Evolutionary conservation across 306 rosid species (phyloP), one percentile per base, ranked within the genome.

Genomic region (Albizia julibrissin): DNA sequence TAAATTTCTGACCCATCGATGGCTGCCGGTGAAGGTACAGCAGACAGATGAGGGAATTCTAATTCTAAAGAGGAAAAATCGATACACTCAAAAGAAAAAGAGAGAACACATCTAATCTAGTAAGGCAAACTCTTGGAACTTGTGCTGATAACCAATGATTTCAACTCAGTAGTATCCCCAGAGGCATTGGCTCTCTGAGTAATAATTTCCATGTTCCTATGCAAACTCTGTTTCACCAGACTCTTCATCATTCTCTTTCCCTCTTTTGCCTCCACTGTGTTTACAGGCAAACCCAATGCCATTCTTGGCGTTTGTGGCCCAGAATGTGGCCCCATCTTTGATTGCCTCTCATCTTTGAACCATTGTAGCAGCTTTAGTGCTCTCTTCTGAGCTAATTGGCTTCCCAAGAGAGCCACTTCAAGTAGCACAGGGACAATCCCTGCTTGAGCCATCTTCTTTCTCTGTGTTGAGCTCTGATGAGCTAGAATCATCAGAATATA

Each of bases 61-160:
- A 75, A 61, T 29, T 19, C 15, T 58, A 58, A 58, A 50, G 58
- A 68, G 50, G 31, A 29, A 76, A 49, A 69, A 43, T n/a, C 46
- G 33, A 59, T 24, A 0, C 18, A 26, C 67, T 26, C 33, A 12
- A 27, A 61, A 61, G 0, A 61, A 33, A 67, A 31, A 6, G 34
- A 39, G 88, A 72, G 3, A 74, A 74, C 13, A 0, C 3, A 9
- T 52, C 81, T 85, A 94, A 9, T 52, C 81, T 85, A 94, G 79
- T 92, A 96, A 72, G 98, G 92, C 81, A 96, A 88, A 72, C 99
- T 96, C 76, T 93, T 96, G 16, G 99, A 96, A 86, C 98, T 96
- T 22, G 99, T 93, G 89, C 97, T 92, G 52, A 93, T 86, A 56
- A 91, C 90, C 83, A 96, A 85, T 8, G 92, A 80, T 87, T 96